Percentiles rank a stretch among this genome's conserved stretches.
phyloP scores from a whole-genome alignment of 345 rosid genomes.

The Rhodomyrtus tomentosa region DNA sequence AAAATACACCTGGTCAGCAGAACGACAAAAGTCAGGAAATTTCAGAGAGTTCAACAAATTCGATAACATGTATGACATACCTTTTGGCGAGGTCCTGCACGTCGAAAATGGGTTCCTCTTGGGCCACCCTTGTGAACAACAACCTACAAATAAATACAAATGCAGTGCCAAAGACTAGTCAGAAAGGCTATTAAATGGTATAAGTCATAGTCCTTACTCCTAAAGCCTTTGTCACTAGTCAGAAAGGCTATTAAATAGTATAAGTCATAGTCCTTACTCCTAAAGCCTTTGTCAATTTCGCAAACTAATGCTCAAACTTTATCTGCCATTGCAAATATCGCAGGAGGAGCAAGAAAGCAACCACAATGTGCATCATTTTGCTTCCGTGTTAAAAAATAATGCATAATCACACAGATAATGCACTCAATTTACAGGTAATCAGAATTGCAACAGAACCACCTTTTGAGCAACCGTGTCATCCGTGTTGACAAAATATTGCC shows the following conservation, averaged over 20 bases:
- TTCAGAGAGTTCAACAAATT: neutral
- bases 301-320: neutral
- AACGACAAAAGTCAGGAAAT: neutral
- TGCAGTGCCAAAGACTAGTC: neutral
- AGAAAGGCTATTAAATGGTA: neutral
- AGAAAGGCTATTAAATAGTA: neutral
- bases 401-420: neutral
- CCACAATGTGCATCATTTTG: neutral
- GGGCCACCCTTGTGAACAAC: conserved; percentile 72
- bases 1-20: conserved; percentile 42
- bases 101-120: conserved; percentile 77
- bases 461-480: conserved; percentile 75
- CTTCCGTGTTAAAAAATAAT: neutral
- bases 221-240: neutral
- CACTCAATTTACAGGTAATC: neutral
- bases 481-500: conserved; percentile 76
- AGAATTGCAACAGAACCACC: conserved; percentile 21
- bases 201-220: neutral
- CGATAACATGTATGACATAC: conserved; percentile 10
- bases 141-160: conserved; percentile 21
- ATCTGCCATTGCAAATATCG: neutral
- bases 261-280: neutral
- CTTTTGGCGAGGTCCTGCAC: conserved; percentile 90
- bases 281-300: neutral
- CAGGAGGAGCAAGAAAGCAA: neutral